Evolutionary conservation across 192 early-diverging fungal genomes (phyloP), one percentile per base, ranked within the genome.

Genomic region (Rhizoclosmatium sp.): DNA sequence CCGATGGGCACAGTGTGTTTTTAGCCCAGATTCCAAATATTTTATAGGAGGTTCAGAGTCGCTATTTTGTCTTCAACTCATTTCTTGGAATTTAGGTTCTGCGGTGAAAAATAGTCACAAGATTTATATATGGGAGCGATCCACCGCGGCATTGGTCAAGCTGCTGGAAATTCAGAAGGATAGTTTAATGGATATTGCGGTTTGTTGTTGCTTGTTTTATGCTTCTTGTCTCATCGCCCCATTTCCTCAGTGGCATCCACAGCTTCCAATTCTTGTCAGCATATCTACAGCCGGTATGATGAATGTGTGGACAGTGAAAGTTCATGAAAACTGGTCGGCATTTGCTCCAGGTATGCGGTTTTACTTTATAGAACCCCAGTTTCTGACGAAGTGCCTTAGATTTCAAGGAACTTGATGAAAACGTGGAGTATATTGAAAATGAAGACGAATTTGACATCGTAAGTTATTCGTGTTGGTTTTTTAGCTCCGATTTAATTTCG

Each of bases 61-160:
- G 5, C 56, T 58, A 21, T 54, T 86, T n/a, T 4, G 23, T 46
- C 21, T 46, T 41, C 45, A 41, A 48, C 3, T 48, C 19, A 56
- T 76, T 44, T n/a, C 48, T 42, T 40, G 49, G n/a, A 48, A 44
- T 41, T 42, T 84, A 80, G 93, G 91, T 21, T 94, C 94, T 51
- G 92, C 89, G 48, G 93, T 93, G 74, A 94, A 93, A 75, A 92
- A 95, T n/a, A 87, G 91, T 47, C 96, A 99, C 81, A 94, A 97
- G 69, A 95, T 99, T 49, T 98, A 94, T 80, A 92, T 98, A 47
- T 99, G 96, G 96, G 94, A 99, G 81, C 92, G 91, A 73, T 84
- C 87, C 21, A 85, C 88, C 19, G 93, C 93, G 21, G 93, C 89
- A 64, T 85, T 99, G 4, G 94, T 96, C 41, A 96, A 95, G 83